Percentiles rank a stretch among this genome's conserved stretches.
Evolutionary conservation across 805 yeast species (phyloP).

Genomic region (Cyberlindnera japonica): DNA sequence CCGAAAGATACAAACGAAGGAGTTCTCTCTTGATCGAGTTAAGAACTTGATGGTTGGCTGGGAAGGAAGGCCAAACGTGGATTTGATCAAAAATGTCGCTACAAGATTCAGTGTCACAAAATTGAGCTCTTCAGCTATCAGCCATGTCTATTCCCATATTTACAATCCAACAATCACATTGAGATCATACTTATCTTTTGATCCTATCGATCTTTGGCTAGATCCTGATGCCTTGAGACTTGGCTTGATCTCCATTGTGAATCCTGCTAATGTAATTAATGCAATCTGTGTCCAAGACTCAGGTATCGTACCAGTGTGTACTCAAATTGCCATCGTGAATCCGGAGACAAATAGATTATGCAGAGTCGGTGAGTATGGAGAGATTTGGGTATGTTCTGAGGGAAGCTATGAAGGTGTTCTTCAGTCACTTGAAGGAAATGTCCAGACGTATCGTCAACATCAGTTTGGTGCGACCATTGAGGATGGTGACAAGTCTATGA

Average conservation of each 20-base stretch:
- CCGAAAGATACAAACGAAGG: constrained; percentile 54
- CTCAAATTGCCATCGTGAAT: constrained; percentile 90
- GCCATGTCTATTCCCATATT: constrained; percentile 71
- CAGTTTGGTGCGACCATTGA: constrained; percentile 63
- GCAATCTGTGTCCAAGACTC: constrained; percentile 85
- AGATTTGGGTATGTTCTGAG: constrained; percentile 93
- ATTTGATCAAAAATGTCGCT: constrained; percentile 53
- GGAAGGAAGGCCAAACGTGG: constrained; percentile 67
- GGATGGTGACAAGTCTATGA: constrained; percentile 58
- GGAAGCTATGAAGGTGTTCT: constrained; percentile 62
- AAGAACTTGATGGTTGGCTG: constrained; percentile 83
- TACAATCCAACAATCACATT: constrained; percentile 82
- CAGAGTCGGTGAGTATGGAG: constrained; percentile 89
- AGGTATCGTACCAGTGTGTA: constrained; percentile 93
- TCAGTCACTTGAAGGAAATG: constrained; percentile 45
- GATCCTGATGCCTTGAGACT: constrained; percentile 89
- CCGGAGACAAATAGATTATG: constrained; percentile 85
- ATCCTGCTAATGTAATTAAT: constrained; percentile 63
- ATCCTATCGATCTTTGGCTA: constrained; percentile 81
- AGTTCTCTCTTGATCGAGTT: constrained; percentile 49
- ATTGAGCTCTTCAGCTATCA: constrained; percentile 64
- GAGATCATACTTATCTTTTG: constrained; percentile 82
- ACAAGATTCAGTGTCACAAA: constrained; percentile 60
- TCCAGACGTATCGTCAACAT: constrained; percentile 20
- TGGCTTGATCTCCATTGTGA: constrained; percentile 77